Conservation (phyloP, 441 rosid genomes). For the Isatis lusitanica region DNA sequence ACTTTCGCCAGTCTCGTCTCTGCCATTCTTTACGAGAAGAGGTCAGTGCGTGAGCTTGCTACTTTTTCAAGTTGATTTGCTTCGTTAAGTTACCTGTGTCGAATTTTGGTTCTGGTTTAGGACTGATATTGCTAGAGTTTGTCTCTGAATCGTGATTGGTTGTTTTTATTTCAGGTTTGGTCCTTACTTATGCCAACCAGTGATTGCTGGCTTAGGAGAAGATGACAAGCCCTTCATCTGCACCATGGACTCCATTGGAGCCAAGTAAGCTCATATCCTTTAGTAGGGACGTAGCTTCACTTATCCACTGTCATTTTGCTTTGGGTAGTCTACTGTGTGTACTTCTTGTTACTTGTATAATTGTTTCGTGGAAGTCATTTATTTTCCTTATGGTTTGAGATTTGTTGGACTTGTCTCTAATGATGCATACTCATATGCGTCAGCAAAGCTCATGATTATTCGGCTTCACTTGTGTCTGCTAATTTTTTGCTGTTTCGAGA, state of each 20-base stretch:
- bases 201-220: conserved; percentile 90
- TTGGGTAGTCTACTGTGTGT: not conserved
- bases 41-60: conserved; percentile 44
- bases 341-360: not conserved
- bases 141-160: not conserved
- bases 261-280: conserved; percentile 63
- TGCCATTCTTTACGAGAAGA: conserved; percentile 90
- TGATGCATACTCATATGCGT: not conserved
- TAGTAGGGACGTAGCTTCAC: not conserved
- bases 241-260: conserved; percentile 98
- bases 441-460: not conserved
- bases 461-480: not conserved
- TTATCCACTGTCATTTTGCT: not conserved
- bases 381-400: not conserved
- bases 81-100: not conserved
- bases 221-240: conserved; percentile 96
- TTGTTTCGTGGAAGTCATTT: not conserved
- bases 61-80: not conserved
- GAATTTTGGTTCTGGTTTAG: not conserved
- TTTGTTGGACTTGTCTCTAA: not conserved
- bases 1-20: conserved; percentile 96
- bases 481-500: not conserved
- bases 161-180: conserved; percentile 64
- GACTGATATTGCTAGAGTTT: not conserved
- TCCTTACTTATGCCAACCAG: conserved; percentile 97